Base-by-base conservation (phyloP, 2,329 filamentous ascomycete species). In the Emmonsiellopsis sp. region DNA sequence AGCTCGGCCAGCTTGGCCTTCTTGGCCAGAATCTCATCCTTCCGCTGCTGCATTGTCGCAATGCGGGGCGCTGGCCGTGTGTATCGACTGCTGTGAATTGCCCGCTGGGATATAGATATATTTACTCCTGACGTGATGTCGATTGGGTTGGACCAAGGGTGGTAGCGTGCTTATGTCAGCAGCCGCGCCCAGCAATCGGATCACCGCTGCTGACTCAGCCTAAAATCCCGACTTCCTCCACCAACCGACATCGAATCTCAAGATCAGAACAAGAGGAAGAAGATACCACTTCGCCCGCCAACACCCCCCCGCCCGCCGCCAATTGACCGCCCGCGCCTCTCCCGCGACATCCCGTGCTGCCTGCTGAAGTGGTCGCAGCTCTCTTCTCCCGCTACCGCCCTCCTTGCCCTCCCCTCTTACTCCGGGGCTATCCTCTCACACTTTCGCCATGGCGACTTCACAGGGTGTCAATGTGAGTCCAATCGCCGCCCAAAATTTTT, bases 1-100 rank as follows among this genome's bases (percentile, higher is more conserved):
- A 98, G 81, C 79, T 97, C 93, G 49, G 88, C 91, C 64, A 98
- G 88, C 78, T 93, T 96, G 58, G 91, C 92, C 77, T 88, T 92
- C 76, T 98, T 98, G 62, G 90, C 91, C 63, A 93, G 77, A 62
- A 98, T 95, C 77, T 98, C 93, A 77, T 95, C 90, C 76, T 89
- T 87, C 64, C 91, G 86, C 78, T 91, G 76, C 69, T 83, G 85
- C 74, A 69, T 68, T 32, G 62, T 39, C 10, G 34, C 27, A 31
- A 39, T 39, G 9, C 21, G 14, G 14, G 21, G 14, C 46, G 6
- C 46, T 49, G 46, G 10, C 13, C 33, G 14, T 33, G 27, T 46
- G 14, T 14, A 46, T 33, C 21, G 31, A 14, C 10, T 27, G 27
- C 5, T n/a, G 9, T 42, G 11, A n/a, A 14, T n/a, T 14, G n/a